Base-by-base conservation (phyloP, 2,329 filamentous ascomycete species). In the Ramichloridium luteum region DNA sequence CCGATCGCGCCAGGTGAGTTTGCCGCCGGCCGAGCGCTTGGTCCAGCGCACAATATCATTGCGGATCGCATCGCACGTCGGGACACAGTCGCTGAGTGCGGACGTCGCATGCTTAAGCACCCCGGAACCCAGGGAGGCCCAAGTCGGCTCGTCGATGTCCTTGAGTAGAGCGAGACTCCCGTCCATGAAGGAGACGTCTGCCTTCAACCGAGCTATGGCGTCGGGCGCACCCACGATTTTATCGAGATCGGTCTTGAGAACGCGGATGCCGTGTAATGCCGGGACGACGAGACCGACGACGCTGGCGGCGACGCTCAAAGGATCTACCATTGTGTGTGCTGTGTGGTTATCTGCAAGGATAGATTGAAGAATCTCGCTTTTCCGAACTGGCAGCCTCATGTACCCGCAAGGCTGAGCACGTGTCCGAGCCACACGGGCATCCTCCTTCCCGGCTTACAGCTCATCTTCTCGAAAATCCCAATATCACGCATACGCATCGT, bases 221-320 rank as follows among this genome's bases (percentile, higher is more conserved):
- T 8, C 28, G 5, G 28, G 28, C 9, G 28, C 28, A 17, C 17
- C 15, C 5, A 17, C 16, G 15, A 30, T 30, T 10, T 17, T 14
- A 12, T 30, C 12, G 12, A 30, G 10, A 15, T 30, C 28, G 13
- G 15, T 17, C 16, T 14, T 10, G 10, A 30, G 15, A 16, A 30
- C 12, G 9, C 15, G n/a, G 12, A 16, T 10, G n/a, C 28, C 28
- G 16, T 30, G 28, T 17, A 30, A 16, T 5, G 28, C 28, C 11
- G 28, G 28, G 10, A 30, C 28, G 28, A 30, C 15, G 9, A 30
- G 28, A 16, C 28, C 28, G 13, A 30, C 28, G 16, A 30, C 10
- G 9, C 28, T 15, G 13, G 28, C 10, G n/a, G 28, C 12, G 15
- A 30, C 13, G 15, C 28, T 16, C 11, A 30, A 16, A 11, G 20